Percentiles rank a stretch among this genome's conserved stretches.
Evolutionary conservation across 1,139 yeast species (phyloP).

Genomic region (Scheffersomyces stambukii): DNA sequence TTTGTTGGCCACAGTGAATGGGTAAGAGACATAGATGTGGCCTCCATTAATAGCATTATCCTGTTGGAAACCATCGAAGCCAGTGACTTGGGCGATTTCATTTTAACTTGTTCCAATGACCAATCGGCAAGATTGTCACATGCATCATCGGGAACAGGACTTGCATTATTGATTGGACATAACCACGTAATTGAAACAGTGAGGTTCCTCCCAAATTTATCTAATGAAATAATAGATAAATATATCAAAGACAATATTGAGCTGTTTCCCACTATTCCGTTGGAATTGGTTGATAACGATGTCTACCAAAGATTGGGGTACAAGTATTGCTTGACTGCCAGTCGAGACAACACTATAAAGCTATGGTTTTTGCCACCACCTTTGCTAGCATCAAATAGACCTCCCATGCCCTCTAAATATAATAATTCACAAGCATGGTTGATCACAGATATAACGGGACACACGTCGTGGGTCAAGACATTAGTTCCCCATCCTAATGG

Average conservation of each 20-base stretch:
- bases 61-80: constrained; percentile 4
- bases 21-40: constrained; percentile 65
- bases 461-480: constrained; percentile 83
- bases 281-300: constrained; percentile 23
- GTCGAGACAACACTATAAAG: constrained; percentile 73
- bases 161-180: constrained; percentile 71
- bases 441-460: constrained; percentile 59
- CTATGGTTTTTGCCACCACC: constrained; percentile 78
- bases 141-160: constrained; percentile 63
- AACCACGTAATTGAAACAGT: constrained; percentile 79
- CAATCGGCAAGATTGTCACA: constrained; percentile 67
- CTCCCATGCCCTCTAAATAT: constrained; percentile 50
- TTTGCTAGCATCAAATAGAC: constrained; percentile 42
- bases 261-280: constrained; percentile 33
- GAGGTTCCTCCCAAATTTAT: constrained; percentile 56
- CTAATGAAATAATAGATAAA: constrained; percentile 50
- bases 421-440: constrained; percentile 59
- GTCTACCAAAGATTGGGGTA: constrained; percentile 43
- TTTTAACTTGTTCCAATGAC: constrained; percentile 80
- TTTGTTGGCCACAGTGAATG: constrained; percentile 84
- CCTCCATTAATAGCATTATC: constrained; percentile 11
- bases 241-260: constrained; percentile 32
- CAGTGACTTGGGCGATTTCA: constrained; percentile 43
- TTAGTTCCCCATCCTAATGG: constrained; percentile 75
- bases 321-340: constrained; percentile 72